A percentile compares a stretch with the other conserved stretches of the same genome.
Conservation (phyloP, 768 basidiomycete species). For the Russula lepida region DNA sequence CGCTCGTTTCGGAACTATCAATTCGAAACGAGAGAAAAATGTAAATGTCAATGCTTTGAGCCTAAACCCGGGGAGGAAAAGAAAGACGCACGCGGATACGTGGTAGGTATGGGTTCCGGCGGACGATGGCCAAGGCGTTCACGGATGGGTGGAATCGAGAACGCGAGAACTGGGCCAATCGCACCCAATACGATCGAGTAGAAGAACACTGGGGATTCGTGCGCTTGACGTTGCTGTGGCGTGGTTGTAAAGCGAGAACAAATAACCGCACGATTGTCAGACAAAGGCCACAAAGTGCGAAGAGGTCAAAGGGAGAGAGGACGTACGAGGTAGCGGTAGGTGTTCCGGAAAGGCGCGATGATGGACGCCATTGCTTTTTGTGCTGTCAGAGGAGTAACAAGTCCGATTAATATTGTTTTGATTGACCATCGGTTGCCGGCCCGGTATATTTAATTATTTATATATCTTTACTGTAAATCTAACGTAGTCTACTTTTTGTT, state of each 20-base stretch:
- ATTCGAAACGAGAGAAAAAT: background rate
- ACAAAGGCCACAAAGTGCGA: background rate
- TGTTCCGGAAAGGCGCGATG: conserved; percentile 39
- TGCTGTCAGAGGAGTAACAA: too few relatives aligned
- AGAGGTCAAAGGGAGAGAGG: background rate
- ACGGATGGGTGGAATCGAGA: conserved; percentile 74
- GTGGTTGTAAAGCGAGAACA: background rate
- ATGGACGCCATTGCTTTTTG: conserved; percentile 35
- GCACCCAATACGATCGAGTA: conserved; percentile 71
- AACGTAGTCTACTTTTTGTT: conserved; percentile 76
- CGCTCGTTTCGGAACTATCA: conserved; percentile 60
- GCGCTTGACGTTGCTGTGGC: conserved; percentile 76
- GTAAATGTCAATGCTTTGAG: background rate
- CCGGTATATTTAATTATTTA: too few relatives aligned
- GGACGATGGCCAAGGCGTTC: conserved; percentile 62
- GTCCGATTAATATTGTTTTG: too few relatives aligned
- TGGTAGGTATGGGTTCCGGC: conserved; percentile 60
- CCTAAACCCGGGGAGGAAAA: background rate
- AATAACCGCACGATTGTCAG: background rate
- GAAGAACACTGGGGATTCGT: conserved; percentile 87
- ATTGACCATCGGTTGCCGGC: too few relatives aligned
- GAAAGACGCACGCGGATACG: conserved; percentile 64
- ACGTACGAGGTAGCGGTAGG: conserved; percentile 37
- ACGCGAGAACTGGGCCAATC: conserved; percentile 66
- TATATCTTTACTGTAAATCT: too few relatives aligned